phyloP scores from a whole-genome alignment of 805 yeast genomes.

The Blastobotrys chiropterorum region DNA sequence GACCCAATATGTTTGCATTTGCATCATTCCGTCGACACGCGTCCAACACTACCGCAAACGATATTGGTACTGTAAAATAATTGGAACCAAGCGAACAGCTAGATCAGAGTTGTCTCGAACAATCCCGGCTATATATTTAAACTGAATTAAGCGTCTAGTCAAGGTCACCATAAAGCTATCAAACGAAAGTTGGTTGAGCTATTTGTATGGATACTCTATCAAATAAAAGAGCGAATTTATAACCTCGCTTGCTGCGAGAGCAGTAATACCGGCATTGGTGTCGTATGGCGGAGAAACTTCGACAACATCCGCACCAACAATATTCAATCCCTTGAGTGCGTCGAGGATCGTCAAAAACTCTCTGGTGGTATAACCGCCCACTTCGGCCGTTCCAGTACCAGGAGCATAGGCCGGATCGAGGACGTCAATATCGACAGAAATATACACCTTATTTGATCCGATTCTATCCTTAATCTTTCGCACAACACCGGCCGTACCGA shows the following conservation, averaged over 20 bases:
- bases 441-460: conserved; percentile 58
- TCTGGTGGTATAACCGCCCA: conserved; percentile 47
- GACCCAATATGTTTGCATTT: no score
- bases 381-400: conserved; percentile 49
- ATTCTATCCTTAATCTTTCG: conserved; percentile 43
- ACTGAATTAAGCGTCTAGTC: no score
- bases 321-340: conserved; percentile 49
- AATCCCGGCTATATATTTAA: no score
- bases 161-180: no score
- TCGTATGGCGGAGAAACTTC: conserved; percentile 67
- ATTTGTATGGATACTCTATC: background rate
- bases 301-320: conserved; percentile 72
- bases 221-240: conserved; percentile 13
- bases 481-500: conserved; percentile 55
- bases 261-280: conserved; percentile 46
- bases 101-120: no score
- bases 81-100: no score
- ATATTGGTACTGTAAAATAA: no score
- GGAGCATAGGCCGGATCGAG: conserved; percentile 49
- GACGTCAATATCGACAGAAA: conserved; percentile 42
- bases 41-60: no score
- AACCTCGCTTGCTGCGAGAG: conserved; percentile 55
- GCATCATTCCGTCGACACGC: no score
- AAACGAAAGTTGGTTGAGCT: background rate
- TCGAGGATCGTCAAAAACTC: conserved; percentile 53